Evolutionary conservation across 306 rosid species (phyloP), one percentile per base, ranked within the genome.

Genomic region (Vigna trinervia): DNA sequence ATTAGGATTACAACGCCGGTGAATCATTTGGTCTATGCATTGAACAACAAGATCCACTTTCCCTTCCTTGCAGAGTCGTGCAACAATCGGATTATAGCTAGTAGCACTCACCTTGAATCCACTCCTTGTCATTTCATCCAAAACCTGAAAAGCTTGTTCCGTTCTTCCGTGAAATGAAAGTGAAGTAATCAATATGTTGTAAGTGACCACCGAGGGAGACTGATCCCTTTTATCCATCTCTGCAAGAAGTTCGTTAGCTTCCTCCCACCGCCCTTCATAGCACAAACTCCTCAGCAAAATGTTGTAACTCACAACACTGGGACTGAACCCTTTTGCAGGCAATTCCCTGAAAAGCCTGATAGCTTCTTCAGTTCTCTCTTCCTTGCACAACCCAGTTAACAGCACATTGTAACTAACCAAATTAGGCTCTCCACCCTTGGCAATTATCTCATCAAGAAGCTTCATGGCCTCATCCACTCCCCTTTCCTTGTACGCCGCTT

Each of bases 361-460:
- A n/a, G 96, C 99, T 67, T 90, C 99, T 73, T 90, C 90, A n/a
- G 68, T 90, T 84, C 97, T 91, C 47, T 87, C 91, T 85, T 95
- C 99, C 89, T 90, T 90, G 83, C 97, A 95, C 84, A 95, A 77
- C 11, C 97, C 97, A 59, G 97, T 92, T 20, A 90, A 77, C 85
- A 95, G 75, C 43, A 92, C 92, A 87, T 95, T 95, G 82, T 95
- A 90, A 74, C 92, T 88, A 73, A 92, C 97, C 86, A 95, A 85
- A 86, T 90, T 89, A 51, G 89, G 96, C 73, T 83, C 73, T 47
- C 99, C 97, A 4, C 97, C 99, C 62, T 87, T 90, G 17, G 92
- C 91, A 87, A 92, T 89, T 58, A 92, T 90, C 67, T 87, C 83
- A 59, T 86, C 92, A 63, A 95, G 84, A 48, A 95, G 92, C 77